Percentiles rank a stretch among this genome's conserved stretches.
Evolutionary conservation across 2,329 filamentous ascomycete genomes (phyloP).

Genomic region (Fragosphaeria purpurea): DNA sequence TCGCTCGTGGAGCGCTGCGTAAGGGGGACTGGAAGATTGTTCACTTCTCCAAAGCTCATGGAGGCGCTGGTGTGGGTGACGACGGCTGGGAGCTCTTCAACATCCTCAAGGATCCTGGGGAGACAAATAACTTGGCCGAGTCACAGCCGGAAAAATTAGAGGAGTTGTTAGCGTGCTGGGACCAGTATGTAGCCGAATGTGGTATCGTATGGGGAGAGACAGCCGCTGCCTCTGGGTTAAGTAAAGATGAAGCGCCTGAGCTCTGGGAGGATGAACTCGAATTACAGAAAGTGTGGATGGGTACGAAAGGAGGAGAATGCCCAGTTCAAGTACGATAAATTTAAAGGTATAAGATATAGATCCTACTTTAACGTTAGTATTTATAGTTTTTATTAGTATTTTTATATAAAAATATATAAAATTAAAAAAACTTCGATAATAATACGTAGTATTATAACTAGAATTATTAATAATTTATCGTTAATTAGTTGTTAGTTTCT

Average conservation of each 20-base stretch:
- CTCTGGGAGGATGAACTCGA: slow-evolving; percentile 9
- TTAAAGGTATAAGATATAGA: too few relatives aligned
- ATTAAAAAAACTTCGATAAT: too few relatives aligned
- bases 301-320: slow-evolving; percentile 5
- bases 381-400: too few relatives aligned
- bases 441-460: too few relatives aligned
- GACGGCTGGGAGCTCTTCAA: slow-evolving; percentile 41
- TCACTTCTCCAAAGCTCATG: slow-evolving; percentile 6
- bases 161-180: slow-evolving; percentile 17
- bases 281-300: slow-evolving; percentile 10
- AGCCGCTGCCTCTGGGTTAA: slow-evolving; percentile 4
- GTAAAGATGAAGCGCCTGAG: slow-evolving; percentile 3
- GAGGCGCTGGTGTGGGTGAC: slow-evolving; percentile 36
- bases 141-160: slow-evolving; percentile 21
- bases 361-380: too few relatives aligned
- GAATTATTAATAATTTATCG: too few relatives aligned
- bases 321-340: not conserved
- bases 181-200: slow-evolving; percentile 8
- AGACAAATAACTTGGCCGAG: slow-evolving; percentile 28
- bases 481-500: too few relatives aligned
- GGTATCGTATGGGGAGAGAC: slow-evolving; percentile 10
- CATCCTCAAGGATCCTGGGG: slow-evolving; percentile 32
- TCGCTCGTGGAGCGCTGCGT: slow-evolving; percentile 23
- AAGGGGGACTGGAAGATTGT: slow-evolving; percentile 25
- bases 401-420: too few relatives aligned